These are phyloP conservation scores for Tagetes patula DNA, from an alignment of 129 eudicot species.

Conservation along the genomic window DNA sequence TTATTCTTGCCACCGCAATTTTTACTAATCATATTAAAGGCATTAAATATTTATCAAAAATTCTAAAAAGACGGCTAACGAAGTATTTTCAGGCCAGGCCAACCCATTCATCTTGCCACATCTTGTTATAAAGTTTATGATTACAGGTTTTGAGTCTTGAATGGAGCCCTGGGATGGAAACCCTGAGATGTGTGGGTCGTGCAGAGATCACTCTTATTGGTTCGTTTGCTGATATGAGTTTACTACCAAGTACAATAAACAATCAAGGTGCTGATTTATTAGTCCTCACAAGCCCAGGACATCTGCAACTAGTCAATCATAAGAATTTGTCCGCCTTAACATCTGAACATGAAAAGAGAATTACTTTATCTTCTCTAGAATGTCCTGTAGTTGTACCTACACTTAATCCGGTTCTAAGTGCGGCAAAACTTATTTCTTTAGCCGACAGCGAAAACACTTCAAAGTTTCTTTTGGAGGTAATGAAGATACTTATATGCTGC, in stretches of 20 bases:
- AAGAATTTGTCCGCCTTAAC: constrained; percentile 48
- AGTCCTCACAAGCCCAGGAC: constrained; percentile 72
- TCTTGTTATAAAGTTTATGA: constrained; percentile 2
- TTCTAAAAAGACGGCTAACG: neutral
- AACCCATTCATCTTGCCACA: constrained; percentile 2
- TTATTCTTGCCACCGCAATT: neutral
- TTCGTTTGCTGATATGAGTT: constrained; percentile 73
- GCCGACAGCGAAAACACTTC: constrained; percentile 47
- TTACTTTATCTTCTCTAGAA: constrained; percentile 48
- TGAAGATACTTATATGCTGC: constrained; percentile 11
- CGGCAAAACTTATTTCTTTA: constrained; percentile 46
- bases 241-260: constrained; percentile 46
- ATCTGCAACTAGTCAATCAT: constrained; percentile 46
- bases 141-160: constrained; percentile 76
- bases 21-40: constrained; percentile 3
- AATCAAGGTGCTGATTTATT: constrained; percentile 51
- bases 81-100: neutral
- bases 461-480: constrained; percentile 65
- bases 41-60: neutral
- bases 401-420: constrained; percentile 57
- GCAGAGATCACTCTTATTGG: constrained; percentile 63
- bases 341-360: constrained; percentile 42
- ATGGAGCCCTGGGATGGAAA: constrained; percentile 77
- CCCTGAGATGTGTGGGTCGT: constrained; percentile 63
- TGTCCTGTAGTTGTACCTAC: constrained; percentile 66